Base-by-base conservation (phyloP, 2,329 filamentous ascomycete genomes). In the Sporothrix inflata region DNA sequence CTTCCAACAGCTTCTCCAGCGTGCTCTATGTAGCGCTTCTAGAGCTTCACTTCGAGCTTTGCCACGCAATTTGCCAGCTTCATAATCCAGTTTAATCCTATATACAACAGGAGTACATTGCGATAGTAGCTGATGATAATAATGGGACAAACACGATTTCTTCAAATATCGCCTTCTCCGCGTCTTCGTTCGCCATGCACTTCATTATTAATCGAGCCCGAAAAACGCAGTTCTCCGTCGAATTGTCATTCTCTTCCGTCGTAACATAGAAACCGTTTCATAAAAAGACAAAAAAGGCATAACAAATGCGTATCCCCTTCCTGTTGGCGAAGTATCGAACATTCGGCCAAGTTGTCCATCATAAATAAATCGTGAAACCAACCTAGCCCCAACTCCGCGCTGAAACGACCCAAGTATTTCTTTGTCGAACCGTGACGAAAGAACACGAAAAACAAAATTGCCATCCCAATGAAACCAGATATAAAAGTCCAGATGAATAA, bases 361-460 rank as follows among this genome's bases (percentile, higher is more conserved):
- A 27, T 47, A 55, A 53, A 67, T 63, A 45, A 40, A 63, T 67
- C 68, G 68, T 73, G 66, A 70, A 67, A 60, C 69, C 68, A 74
- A 74, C 69, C 71, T 74, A 76, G 77, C 83, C 83, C 82, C 80
- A 84, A 87, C 85, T 82, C 86, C 86, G 82, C 82, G 85, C 85
- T 88, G 78, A 81, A 82, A 71, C 70, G 75, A 78, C 75, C 74
- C 78, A 80, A 80, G 80, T 63, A 67, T 73, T 51, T 73, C 68
- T 73, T 70, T 73, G 69, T 70, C 66, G 51, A 72, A 30, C 21
- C 38, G 45, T 34, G 72, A 70, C 72, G 60, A 72, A 72, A 74
- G 67, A 73, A 71, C 49, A 72, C 69, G 55, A 60, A 61, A 71
- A 70, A 71, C 65, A 71, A 71, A 67, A 71, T 65, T 69, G 63